These are phyloP conservation scores for Fusarium piperis DNA, from an alignment of 2,329 filamentous ascomycete genomes.

Conservation along the genomic window DNA sequence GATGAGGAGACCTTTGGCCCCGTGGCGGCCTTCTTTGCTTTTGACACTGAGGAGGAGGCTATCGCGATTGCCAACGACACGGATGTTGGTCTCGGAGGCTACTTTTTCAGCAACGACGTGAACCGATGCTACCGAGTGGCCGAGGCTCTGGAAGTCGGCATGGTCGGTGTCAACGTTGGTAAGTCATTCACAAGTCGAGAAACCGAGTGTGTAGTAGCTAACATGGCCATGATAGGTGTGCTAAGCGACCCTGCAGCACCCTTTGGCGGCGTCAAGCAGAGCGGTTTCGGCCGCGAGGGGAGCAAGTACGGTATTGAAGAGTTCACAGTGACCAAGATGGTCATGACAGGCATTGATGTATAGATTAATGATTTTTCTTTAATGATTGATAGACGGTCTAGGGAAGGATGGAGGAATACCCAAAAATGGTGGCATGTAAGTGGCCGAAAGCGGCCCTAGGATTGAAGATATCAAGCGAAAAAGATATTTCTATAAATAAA, in stretches of 20 bases:
- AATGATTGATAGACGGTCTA: constrained; percentile 7
- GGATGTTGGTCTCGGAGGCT: constrained; percentile 76
- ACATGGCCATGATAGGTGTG: constrained; percentile 43
- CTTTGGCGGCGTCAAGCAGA: constrained; percentile 82
- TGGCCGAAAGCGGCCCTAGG: not conserved
- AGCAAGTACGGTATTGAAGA: constrained; percentile 78
- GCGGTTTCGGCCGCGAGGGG: constrained; percentile 79
- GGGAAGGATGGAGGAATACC: constrained; percentile 33
- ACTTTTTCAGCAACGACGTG: constrained; percentile 69
- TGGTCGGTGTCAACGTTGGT: constrained; percentile 48
- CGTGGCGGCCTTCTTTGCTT: constrained; percentile 74
- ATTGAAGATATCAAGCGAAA: not conserved
- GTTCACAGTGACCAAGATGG: constrained; percentile 74
- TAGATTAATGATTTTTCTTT: constrained; percentile 10
- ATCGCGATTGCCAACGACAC: constrained; percentile 71
- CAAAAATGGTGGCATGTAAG: constrained; percentile 8
- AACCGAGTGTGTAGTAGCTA: constrained; percentile 3
- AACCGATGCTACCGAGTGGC: constrained; percentile 53
- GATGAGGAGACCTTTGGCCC: constrained; percentile 79
- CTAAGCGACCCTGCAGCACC: constrained; percentile 63
- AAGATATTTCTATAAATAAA: not conserved
- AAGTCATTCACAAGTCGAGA: constrained; percentile 2
- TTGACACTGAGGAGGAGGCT: constrained; percentile 75
- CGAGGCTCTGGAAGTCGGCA: constrained; percentile 58
- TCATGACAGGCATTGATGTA: constrained; percentile 43